Percentiles rank a stretch among this genome's conserved stretches.
Conservation (phyloP, 495 filamentous ascomycete species). For the Hypoxylon lenormandii region DNA sequence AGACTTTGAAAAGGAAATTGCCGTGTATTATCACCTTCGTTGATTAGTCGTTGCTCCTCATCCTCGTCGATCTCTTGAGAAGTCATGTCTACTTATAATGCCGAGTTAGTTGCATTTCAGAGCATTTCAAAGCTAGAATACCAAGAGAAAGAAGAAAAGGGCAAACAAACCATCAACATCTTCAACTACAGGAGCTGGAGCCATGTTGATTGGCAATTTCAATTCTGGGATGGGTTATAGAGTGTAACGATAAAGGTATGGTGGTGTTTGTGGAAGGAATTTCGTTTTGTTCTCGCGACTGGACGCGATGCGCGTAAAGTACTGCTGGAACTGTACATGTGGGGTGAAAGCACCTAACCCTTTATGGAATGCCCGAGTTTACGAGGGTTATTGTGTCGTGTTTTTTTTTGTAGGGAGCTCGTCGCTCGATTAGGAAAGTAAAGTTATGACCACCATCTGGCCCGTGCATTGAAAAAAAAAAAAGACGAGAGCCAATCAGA, state of each 20-base stretch:
- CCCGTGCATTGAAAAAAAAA: too few relatives aligned
- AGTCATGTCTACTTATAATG: conserved; percentile 61
- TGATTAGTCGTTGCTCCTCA: conserved; percentile 83
- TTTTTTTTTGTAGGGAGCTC: too few relatives aligned
- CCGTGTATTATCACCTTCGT: conserved; percentile 74
- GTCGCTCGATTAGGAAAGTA: too few relatives aligned
- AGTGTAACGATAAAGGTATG: background rate
- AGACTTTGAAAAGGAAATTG: background rate
- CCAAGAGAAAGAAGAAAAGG: background rate
- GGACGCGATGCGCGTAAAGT: conserved; percentile 53
- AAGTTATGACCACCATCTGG: too few relatives aligned
- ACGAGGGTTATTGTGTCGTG: too few relatives aligned
- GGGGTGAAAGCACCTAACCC: background rate
- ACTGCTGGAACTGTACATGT: background rate
- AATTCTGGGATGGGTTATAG: conserved; percentile 1
- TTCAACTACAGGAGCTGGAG: conserved; percentile 62
- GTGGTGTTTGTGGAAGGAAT: conserved; percentile 11
- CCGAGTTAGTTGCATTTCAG: conserved; percentile 27
- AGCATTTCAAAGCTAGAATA: background rate
- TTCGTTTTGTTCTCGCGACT: conserved; percentile 12
- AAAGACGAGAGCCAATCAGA: too few relatives aligned
- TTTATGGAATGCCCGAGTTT: background rate
- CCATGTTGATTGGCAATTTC: conserved; percentile 48
- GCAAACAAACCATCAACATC: conserved; percentile 63
- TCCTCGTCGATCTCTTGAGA: conserved; percentile 78